Evolutionary conservation across 1,284 basidiomycete species (phyloP).

Genomic region (Paramarasmius palmivorus): DNA sequence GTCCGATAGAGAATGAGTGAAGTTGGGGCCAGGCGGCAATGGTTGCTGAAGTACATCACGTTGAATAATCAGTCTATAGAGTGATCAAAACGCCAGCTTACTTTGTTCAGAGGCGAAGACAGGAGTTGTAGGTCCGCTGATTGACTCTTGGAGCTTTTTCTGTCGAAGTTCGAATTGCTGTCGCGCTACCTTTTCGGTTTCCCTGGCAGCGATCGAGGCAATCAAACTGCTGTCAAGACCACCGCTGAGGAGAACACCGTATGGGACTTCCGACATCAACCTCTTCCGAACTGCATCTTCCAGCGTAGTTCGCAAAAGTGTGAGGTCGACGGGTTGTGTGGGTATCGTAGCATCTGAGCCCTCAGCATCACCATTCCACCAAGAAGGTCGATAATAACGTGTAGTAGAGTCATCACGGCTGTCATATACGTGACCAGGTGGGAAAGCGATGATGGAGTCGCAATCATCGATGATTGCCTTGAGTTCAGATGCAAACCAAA

Average conservation of each 20-base stretch:
- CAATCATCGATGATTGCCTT: constrained; percentile 93
- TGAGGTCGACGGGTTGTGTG: constrained; percentile 68
- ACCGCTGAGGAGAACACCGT: constrained; percentile 94
- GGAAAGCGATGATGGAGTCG: constrained; percentile 94
- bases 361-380: constrained; percentile 81
- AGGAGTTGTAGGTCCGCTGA: constrained; percentile 59
- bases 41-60: constrained; percentile 45
- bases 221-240: constrained; percentile 97
- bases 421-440: constrained; percentile 95
- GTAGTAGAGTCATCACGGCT: constrained; percentile 75
- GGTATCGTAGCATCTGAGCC: constrained; percentile 58
- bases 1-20: constrained; percentile 97
- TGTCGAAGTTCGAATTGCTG: constrained; percentile 76
- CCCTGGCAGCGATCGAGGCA: constrained; percentile 93
- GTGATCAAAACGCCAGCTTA: constrained; percentile 27
- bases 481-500: constrained; percentile 96
- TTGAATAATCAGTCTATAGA: neutral
- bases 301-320: constrained; percentile 75
- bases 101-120: constrained; percentile 53
- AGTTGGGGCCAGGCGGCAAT: constrained; percentile 94
- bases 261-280: constrained; percentile 98
- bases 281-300: constrained; percentile 95
- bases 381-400: constrained; percentile 84
- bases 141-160: constrained; percentile 51
- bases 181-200: constrained; percentile 90